A percentile compares a stretch with the other conserved stretches of the same genome.
phyloP scores from a whole-genome alignment of 805 yeast species.

The Ogataea chonburiensis region DNA sequence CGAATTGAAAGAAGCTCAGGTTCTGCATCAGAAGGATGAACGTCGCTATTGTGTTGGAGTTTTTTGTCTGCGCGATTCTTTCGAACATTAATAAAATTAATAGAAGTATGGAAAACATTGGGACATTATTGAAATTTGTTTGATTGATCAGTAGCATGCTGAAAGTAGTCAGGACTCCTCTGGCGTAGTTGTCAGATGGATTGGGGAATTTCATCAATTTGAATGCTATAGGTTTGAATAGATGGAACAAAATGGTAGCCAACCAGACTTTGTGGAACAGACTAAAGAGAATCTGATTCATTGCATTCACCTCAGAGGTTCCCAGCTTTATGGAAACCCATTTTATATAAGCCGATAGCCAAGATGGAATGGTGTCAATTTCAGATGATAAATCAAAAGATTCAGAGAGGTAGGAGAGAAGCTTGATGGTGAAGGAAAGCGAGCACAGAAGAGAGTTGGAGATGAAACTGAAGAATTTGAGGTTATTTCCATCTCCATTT shows the following conservation, averaged over 20 bases:
- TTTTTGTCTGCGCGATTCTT: constrained; percentile 15
- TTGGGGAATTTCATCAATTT: constrained; percentile 1
- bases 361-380: constrained; percentile 19
- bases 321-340: constrained; percentile 36
- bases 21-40: constrained; percentile 62
- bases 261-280: constrained; percentile 21
- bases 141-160: constrained; percentile 53
- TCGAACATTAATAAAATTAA: constrained; percentile 30
- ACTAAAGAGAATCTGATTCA: constrained; percentile 23
- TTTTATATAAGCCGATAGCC: constrained; percentile 23
- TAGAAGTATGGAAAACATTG: constrained; percentile 41
- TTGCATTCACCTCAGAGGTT: constrained; percentile 29
- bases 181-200: constrained; percentile 25
- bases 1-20: constrained; percentile 78
- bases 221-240: constrained; percentile 20
- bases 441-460: constrained; percentile 45
- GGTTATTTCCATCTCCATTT: neutral
- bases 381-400: constrained; percentile 26
- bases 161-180: constrained; percentile 37
- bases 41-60: constrained; percentile 25
- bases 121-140: constrained; percentile 53
- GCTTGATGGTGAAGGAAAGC: constrained; percentile 24
- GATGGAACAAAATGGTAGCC: neutral
- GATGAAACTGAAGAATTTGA: constrained; percentile 40
- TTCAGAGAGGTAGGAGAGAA: constrained; percentile 29